phyloP scores from a whole-genome alignment of 78 protist species.

The Polysphondylium violaceum region DNA sequence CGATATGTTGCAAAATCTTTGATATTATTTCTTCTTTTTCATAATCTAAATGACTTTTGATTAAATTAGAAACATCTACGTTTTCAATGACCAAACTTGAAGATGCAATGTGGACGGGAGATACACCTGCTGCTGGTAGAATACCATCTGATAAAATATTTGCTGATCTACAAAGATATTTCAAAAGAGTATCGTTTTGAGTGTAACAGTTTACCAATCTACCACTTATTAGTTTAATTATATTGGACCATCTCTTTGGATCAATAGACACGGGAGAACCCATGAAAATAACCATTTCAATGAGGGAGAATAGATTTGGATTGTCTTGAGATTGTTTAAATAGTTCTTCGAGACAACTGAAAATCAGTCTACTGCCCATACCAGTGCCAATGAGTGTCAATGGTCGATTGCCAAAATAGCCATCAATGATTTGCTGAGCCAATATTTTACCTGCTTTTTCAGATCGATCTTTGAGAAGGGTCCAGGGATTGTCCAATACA shows the following conservation, averaged over 20 bases:
- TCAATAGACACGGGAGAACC: constrained; percentile 53
- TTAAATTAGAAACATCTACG: constrained; percentile 54
- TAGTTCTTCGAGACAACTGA: constrained; percentile 55
- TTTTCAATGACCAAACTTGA: constrained; percentile 35
- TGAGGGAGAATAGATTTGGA: constrained; percentile 23
- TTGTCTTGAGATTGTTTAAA: background rate
- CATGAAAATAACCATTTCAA: constrained; percentile 54
- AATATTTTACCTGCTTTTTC: constrained; percentile 63
- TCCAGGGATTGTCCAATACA: constrained; percentile 70
- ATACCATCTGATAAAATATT: constrained; percentile 63
- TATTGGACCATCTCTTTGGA: constrained; percentile 44
- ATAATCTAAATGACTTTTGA: constrained; percentile 62
- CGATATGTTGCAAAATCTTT: constrained; percentile 23
- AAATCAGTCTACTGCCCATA: constrained; percentile 58
- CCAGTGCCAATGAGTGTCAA: constrained; percentile 49
- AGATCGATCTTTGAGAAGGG: constrained; percentile 66
- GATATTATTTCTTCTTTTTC: constrained; percentile 25
- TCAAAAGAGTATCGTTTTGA: constrained; percentile 28
- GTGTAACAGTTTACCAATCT: constrained; percentile 56
- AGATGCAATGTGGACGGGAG: constrained; percentile 30
- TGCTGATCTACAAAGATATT: constrained; percentile 64
- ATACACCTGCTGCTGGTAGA: constrained; percentile 35
- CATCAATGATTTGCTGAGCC: constrained; percentile 60
- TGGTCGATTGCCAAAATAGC: constrained; percentile 65
- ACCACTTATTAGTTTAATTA: constrained; percentile 20